A percentile compares a stretch with the other conserved stretches of the same genome.
Conservation (phyloP, 164 flowering plant genomes). For the Nymphaea colorata region DNA sequence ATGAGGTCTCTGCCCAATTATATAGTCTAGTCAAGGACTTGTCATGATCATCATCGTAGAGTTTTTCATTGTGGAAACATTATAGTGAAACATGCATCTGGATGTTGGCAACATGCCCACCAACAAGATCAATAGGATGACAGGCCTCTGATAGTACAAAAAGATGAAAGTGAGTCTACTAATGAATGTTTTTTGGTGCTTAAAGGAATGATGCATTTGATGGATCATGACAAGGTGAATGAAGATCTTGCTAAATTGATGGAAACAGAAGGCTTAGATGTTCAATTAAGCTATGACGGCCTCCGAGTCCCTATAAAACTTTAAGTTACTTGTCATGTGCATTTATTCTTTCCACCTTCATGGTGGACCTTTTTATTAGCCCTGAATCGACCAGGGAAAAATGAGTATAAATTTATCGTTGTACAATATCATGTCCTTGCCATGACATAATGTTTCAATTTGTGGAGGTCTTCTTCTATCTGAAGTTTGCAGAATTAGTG, state of each 20-base stretch:
- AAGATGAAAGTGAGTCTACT: not conserved
- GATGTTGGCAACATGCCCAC: too few relatives aligned
- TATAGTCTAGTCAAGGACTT: too few relatives aligned
- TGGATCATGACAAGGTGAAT: constrained; percentile 87
- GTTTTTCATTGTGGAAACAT: too few relatives aligned
- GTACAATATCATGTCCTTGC: too few relatives aligned
- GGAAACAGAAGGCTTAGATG: constrained; percentile 78
- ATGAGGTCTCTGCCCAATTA: too few relatives aligned
- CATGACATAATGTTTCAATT: too few relatives aligned
- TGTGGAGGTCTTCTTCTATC: too few relatives aligned
- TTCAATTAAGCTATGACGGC: constrained; percentile 82
- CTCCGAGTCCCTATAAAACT: constrained; percentile 60
- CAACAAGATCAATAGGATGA: too few relatives aligned
- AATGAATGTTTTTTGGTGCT: not conserved
- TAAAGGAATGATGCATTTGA: constrained; percentile 95
- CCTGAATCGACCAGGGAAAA: not conserved
- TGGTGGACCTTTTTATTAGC: not conserved
- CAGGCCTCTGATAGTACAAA: not conserved
- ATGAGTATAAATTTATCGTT: too few relatives aligned
- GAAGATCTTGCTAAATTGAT: constrained; percentile 41
- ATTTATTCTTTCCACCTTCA: not conserved
- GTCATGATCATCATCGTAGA: too few relatives aligned
- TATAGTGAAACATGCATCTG: too few relatives aligned
- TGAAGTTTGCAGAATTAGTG: too few relatives aligned
- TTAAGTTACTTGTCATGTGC: constrained; percentile 13